phyloP scores from a whole-genome alignment of 345 rosid species.

The Linum trigynum region DNA sequence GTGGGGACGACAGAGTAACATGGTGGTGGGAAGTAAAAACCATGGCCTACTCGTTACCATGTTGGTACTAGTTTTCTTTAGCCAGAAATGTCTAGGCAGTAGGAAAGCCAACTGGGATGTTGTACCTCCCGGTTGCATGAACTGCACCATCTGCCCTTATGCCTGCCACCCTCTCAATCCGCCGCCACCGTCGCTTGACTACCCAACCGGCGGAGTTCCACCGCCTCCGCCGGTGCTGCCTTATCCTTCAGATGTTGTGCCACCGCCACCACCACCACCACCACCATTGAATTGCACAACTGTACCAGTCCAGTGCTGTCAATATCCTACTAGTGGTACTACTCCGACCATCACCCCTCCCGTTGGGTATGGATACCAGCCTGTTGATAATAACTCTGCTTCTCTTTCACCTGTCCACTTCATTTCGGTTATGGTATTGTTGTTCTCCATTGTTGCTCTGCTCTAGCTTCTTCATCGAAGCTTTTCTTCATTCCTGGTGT shows the following conservation, averaged over 20 bases:
- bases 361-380: constrained; percentile 10
- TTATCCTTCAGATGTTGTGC: constrained; percentile 16
- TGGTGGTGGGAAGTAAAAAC: neutral
- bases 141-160: constrained; percentile 23
- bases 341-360: constrained; percentile 18
- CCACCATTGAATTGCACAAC: constrained; percentile 24
- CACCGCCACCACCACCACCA: constrained; percentile 23
- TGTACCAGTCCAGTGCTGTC: constrained; percentile 26
- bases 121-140: constrained; percentile 17
- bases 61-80: neutral
- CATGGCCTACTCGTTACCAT: neutral
- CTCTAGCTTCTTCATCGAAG: constrained; percentile 7
- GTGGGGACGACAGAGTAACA: neutral
- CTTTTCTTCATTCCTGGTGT: neutral
- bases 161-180: constrained; percentile 25
- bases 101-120: constrained; percentile 16
- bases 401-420: constrained; percentile 1
- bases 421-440: constrained; percentile 10
- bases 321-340: constrained; percentile 16
- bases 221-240: constrained; percentile 16
- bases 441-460: constrained; percentile 11
- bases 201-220: constrained; percentile 15
- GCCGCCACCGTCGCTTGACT: constrained; percentile 17
- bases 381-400: constrained; percentile 10
- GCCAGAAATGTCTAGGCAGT: constrained; percentile 13